phyloP scores from a whole-genome alignment of 2,329 filamentous ascomycete genomes.

The Alternaria brassicicola region DNA sequence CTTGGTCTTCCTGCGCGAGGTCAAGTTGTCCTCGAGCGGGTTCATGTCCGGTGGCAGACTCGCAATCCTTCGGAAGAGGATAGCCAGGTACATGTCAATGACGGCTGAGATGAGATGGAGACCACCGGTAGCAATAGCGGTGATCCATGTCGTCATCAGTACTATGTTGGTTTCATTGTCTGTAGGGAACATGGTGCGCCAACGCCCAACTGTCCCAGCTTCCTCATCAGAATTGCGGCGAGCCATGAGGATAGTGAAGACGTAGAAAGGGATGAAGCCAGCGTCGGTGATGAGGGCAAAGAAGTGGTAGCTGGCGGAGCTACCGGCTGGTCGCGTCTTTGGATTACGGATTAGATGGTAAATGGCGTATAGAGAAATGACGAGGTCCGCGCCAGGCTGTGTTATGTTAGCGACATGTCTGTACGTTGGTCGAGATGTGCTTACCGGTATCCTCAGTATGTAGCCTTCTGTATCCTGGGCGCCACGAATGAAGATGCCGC shows the following conservation, averaged over 20 bases:
- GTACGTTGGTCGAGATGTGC: constrained; percentile 38
- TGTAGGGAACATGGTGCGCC: constrained; percentile 71
- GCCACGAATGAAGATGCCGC: constrained; percentile 77
- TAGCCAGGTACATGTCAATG: constrained; percentile 75
- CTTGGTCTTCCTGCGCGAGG: constrained; percentile 64
- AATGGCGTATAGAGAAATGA: constrained; percentile 77
- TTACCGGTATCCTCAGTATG: constrained; percentile 77
- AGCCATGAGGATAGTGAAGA: constrained; percentile 63
- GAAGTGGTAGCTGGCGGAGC: constrained; percentile 85
- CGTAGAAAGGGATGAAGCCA: constrained; percentile 67
- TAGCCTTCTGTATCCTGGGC: constrained; percentile 70
- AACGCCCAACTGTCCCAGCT: constrained; percentile 57
- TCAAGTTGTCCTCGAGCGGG: constrained; percentile 84
- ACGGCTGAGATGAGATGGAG: constrained; percentile 73
- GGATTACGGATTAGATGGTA: constrained; percentile 78
- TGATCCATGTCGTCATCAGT: constrained; percentile 70
- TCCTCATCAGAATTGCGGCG: constrained; percentile 59
- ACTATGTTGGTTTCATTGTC: constrained; percentile 64
- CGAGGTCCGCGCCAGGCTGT: constrained; percentile 75
- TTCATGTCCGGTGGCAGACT: constrained; percentile 92
- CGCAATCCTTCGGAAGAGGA: constrained; percentile 82
- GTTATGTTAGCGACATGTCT: constrained; percentile 20
- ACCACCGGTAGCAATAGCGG: constrained; percentile 66
- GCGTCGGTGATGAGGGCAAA: constrained; percentile 78
- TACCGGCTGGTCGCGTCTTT: constrained; percentile 73